Evolutionary conservation across 2,329 filamentous ascomycete genomes (phyloP), one percentile per base, ranked within the genome.

Genomic region (Fusarium sp.): DNA sequence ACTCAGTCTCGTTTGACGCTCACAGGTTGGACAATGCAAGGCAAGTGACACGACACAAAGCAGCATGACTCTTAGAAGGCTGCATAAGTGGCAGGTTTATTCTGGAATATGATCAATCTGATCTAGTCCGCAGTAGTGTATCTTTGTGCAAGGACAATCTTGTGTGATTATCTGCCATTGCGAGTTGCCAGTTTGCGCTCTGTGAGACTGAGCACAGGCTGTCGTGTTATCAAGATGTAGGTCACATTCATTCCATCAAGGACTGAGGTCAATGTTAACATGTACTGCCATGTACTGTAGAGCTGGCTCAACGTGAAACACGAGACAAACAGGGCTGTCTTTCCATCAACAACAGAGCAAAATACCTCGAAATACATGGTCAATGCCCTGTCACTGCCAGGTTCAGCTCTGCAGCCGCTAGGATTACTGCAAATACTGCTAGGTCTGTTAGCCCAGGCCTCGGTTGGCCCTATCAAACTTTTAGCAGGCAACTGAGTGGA

Each of bases 391-490:
- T 23, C 63, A 57, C 68, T 60, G 63, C 63, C 45, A 55, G 59
- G 64, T 59, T 50, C 48, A 68, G 65, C 63, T 63, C 49, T 51
- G n/a, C 34, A 32, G 43, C 45, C 47, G 21, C 55, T 66, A 37
- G 66, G 65, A 60, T 50, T 28, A 37, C 30, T 50, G 30, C 23
- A n/a, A 37, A 37, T n/a, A 37, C 34, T 37, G 18, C 47, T 32
- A 50, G 32, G 27, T 25, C 37, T 53, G 27, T 59, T 43, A 53
- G 46, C 62, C 56, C 55, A 53, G 51, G 55, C 51, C 55, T 54
- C 68, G 64, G 51, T 71, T 66, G 55, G 68, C 68, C 68, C 68
- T 71, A 71, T 71, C 64, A 71, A 61, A 68, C 55, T 41, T 37
- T 37, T 58, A 57, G 53, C 20, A 60, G 49, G 42, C 27, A 55